These are phyloP conservation scores for Knoxia roxburghii DNA, from an alignment of 257 asterid species.

Conservation along the genomic window DNA sequence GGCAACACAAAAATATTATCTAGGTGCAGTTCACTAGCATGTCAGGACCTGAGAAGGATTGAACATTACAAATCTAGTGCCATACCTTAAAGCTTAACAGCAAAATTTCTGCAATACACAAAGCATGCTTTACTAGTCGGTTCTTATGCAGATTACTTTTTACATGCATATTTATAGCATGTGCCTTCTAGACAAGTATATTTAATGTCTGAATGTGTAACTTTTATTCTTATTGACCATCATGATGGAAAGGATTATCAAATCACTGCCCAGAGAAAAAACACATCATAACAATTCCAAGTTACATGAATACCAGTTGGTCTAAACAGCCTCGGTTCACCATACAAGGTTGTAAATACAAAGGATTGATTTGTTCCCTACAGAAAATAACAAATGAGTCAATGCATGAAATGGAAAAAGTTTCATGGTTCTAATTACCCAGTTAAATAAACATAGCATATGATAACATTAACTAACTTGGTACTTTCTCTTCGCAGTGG, in stretches of 20 bases:
- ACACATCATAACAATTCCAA: neutral
- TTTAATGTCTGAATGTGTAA: neutral
- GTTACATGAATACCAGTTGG: slow-evolving; percentile 59
- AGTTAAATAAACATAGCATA: neutral
- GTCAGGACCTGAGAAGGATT: neutral
- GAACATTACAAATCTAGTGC: too few relatives aligned
- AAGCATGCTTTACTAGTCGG: neutral
- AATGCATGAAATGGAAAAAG: neutral
- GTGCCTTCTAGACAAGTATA: neutral
- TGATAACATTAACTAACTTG: slow-evolving; percentile 42
- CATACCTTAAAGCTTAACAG: too few relatives aligned
- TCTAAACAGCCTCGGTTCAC: slow-evolving; percentile 87
- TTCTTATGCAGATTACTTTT: neutral
- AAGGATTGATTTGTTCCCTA: slow-evolving; percentile 89
- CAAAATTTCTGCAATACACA: too few relatives aligned
- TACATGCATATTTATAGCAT: neutral
- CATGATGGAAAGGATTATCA: neutral
- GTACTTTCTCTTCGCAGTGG: slow-evolving; percentile 82
- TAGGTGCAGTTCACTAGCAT: neutral
- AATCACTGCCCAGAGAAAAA: neutral
- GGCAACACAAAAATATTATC: neutral
- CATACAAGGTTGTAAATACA: slow-evolving; percentile 86
- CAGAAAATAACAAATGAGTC: slow-evolving; percentile 7
- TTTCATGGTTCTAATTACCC: neutral
- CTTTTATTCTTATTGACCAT: neutral